phyloP scores from a whole-genome alignment of 2,329 filamentous ascomycete genomes.

The Periconia digitata region DNA sequence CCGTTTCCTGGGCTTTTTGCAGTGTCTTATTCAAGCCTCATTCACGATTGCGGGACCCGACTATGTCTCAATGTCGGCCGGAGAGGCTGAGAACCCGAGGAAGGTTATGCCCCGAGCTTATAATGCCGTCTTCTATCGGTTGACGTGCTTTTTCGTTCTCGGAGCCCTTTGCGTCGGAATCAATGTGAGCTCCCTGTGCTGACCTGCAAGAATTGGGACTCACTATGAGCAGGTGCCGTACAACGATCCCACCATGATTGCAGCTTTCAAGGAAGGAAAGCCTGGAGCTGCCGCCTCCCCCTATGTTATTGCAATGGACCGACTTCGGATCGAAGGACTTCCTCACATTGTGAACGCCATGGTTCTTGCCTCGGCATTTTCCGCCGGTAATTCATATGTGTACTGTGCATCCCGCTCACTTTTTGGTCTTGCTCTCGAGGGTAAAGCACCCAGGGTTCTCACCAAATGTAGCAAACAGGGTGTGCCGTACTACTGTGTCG shows the following conservation, averaged over 20 bases:
- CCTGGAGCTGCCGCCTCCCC: conserved; percentile 69
- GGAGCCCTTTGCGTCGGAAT: conserved; percentile 71
- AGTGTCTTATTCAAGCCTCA: conserved; percentile 66
- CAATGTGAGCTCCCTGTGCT: conserved; percentile 41
- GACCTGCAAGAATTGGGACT: neutral
- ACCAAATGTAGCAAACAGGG: conserved; percentile 61
- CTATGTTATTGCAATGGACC: conserved; percentile 63
- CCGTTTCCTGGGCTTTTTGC: conserved; percentile 73
- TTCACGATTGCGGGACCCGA: conserved; percentile 53
- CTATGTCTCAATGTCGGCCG: conserved; percentile 53
- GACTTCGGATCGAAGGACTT: conserved; percentile 56
- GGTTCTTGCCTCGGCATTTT: conserved; percentile 57
- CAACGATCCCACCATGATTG: conserved; percentile 63
- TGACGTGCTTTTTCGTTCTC: conserved; percentile 74
- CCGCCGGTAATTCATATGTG: conserved; percentile 58
- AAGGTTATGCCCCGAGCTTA: conserved; percentile 68
- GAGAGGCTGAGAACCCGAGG: conserved; percentile 50
- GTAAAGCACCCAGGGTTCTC: conserved; percentile 58
- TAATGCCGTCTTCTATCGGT: conserved; percentile 77
- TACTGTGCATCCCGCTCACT: conserved; percentile 58
- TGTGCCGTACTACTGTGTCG: conserved; percentile 74
- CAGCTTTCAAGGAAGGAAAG: conserved; percentile 60
- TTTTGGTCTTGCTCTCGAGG: conserved; percentile 57
- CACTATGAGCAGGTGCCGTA: conserved; percentile 57
- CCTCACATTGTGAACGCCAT: conserved; percentile 64